Conservation (phyloP, 2,329 filamentous ascomycete species). For the Whalleya microplaca region DNA sequence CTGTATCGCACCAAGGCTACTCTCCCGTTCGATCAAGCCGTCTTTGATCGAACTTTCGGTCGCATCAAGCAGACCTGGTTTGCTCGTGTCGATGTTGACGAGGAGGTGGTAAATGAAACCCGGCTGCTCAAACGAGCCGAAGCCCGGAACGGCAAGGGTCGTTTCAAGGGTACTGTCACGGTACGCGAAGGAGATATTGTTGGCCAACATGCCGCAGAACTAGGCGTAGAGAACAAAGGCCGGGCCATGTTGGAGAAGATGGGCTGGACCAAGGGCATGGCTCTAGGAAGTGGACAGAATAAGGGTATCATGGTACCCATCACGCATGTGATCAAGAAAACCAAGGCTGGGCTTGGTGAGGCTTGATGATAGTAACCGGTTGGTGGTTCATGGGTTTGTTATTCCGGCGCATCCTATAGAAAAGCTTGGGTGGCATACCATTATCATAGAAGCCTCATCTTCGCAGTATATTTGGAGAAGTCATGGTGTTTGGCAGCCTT, state of each 20-base stretch:
- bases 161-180: conserved; percentile 46
- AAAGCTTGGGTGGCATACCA: neutral
- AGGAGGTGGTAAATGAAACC: conserved; percentile 32
- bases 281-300: conserved; percentile 79
- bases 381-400: too few species aligned
- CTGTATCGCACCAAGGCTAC: conserved; percentile 77
- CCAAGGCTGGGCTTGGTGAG: conserved; percentile 80
- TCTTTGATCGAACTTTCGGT: conserved; percentile 52
- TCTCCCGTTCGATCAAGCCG: conserved; percentile 58
- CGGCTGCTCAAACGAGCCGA: conserved; percentile 31
- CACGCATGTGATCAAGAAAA: conserved; percentile 82
- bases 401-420: too few species aligned
- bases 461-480: too few species aligned
- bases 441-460: neutral
- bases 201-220: conserved; percentile 80
- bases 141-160: conserved; percentile 34
- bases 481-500: too few species aligned
- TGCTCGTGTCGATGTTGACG: conserved; percentile 51
- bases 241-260: conserved; percentile 92
- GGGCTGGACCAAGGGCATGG: conserved; percentile 90
- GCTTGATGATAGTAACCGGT: conserved; percentile 5
- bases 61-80: conserved; percentile 60
- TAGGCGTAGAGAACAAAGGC: conserved; percentile 82
- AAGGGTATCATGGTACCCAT: conserved; percentile 89
- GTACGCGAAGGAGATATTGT: conserved; percentile 88